phyloP scores from a whole-genome alignment of 257 asterid genomes.

The Ilex asprella region DNA sequence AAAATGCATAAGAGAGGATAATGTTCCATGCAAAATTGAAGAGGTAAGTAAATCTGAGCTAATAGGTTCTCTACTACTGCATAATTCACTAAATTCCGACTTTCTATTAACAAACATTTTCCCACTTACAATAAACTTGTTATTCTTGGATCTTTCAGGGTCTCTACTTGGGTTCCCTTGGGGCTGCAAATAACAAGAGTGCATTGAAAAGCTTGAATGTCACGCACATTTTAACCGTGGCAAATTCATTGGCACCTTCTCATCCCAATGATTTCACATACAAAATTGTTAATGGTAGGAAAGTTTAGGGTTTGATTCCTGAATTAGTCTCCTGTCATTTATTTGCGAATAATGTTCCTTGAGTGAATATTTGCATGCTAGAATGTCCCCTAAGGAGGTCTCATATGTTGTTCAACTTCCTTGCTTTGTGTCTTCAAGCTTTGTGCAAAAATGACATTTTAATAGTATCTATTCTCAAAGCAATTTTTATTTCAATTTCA shows the following conservation, averaged over 20 bases:
- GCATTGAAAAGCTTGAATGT: slow-evolving; percentile 55
- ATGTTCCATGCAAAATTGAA: slow-evolving; percentile 65
- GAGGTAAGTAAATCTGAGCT: slow-evolving; percentile 41
- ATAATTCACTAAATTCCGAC: not conserved
- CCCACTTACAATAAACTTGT: too few relatives aligned
- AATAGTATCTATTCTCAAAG: too few relatives aligned
- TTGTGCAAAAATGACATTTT: not conserved
- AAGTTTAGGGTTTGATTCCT: not conserved
- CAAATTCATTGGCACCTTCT: slow-evolving; percentile 38
- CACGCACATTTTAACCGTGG: slow-evolving; percentile 71
- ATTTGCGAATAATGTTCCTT: too few relatives aligned
- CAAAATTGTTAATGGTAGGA: slow-evolving; percentile 53
- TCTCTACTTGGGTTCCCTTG: slow-evolving; percentile 80
- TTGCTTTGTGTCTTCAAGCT: too few relatives aligned
- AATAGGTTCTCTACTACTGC: not conserved
- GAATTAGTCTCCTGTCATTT: too few relatives aligned
- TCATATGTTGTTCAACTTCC: not conserved
- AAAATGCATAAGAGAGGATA: slow-evolving; percentile 39
- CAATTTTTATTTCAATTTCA: not conserved
- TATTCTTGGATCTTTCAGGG: slow-evolving; percentile 43
- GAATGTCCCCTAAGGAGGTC: too few relatives aligned
- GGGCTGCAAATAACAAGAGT: slow-evolving; percentile 59
- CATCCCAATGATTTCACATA: slow-evolving; percentile 61
- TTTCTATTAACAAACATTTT: not conserved
- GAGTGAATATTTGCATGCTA: not conserved